Evolutionary conservation across 176 grass and related monocot genomes (phyloP), one percentile per base, ranked within the genome.

Genomic region (Paspalum notatum): DNA sequence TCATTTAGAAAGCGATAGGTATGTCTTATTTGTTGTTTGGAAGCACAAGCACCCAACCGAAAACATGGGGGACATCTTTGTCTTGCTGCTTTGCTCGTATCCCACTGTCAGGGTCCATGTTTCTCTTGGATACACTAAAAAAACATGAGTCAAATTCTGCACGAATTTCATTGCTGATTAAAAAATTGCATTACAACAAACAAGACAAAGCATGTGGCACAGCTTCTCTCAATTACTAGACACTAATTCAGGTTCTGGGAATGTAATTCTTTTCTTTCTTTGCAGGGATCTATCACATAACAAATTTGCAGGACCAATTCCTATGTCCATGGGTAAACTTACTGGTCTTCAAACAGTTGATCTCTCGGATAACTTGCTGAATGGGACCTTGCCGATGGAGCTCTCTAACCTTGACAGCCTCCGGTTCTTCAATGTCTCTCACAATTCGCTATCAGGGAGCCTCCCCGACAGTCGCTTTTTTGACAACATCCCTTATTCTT

Each of bases 271-370:
- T 66, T 86, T 51, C 38, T 59, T 75, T 1, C 9, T 51, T 82
- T 87, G 80, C 79, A 97, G 93, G 93, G 87, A 90, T 68, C 41
- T 96, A 20, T 96, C 93, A 44, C 79, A 89, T 39, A 97, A 97
- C 75, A 90, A 90, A 55, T 80, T 97, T 47, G 88, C 88, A 24
- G 93, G 90, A 8, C 46, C 71, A 76, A 76, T 97, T 72, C 93
- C 90, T 60, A 2, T 44, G 1, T 76, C 85, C 52, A 70, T 97
- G 48, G 80, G 79, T 58, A 92, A 84, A n/a, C 85, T 92, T 18
- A 79, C 60, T 71, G 84, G 76, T 41, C 81, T 97, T 47, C 67
- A 89, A 43, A 81, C 51, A 25, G 71, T 97, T n/a, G 85, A 90
- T 86, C 85, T 97, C 22, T 93, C 90, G 0, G 59, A 52, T 52